Base-by-base conservation (phyloP, 306 rosid genomes). In the Lathyrus aphaca region DNA sequence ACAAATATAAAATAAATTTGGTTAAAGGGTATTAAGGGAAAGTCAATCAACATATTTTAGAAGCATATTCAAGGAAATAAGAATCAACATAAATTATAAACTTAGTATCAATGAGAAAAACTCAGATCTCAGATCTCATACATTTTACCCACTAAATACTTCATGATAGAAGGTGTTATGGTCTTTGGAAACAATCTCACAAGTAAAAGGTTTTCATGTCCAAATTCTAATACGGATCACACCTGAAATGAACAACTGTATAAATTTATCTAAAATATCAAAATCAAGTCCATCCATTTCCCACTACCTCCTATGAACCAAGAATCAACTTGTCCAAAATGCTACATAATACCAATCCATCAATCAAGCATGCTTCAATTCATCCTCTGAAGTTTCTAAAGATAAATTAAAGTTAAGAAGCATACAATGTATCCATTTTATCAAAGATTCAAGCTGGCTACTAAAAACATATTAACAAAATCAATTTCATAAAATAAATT, bases 151-250 rank as follows among this genome's bases (percentile, higher is more conserved):
- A 90, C 96, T 82, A 87, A 86, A 23, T 92, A 89, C 77, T 86
- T 88, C 82, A 87, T 63, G 74, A 86, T 63, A 8, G 91, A 79
- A 60, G 95, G 88, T 32, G 23, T 23, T 69, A 87, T 89, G 75
- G 66, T 84, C 82, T 92, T 95, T 64, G 87, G 78, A 83, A 92
- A 82, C 81, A 92, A 74, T 82, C 92, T 89, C 85, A 89, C 96
- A 92, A n/a, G n/a, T n/a, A n/a, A 78, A 71, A 92, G 17, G 54
- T 86, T 89, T 82, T 92, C 98, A 75, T 89, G 87, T 77, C 98
- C 98, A 60, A 96, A 89, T 82, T 92, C 98, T 66, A 89, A 96
- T 63, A 92, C 95, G 23, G 95, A 96, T 8, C 98, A 89, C 72
- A 92, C 95, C 98, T 92, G 79, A 83, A 78, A 86, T 45, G 65